Evolutionary conservation across 1,139 yeast species (phyloP), one percentile per base, ranked within the genome.

Genomic region (Protomyces pachydermus): DNA sequence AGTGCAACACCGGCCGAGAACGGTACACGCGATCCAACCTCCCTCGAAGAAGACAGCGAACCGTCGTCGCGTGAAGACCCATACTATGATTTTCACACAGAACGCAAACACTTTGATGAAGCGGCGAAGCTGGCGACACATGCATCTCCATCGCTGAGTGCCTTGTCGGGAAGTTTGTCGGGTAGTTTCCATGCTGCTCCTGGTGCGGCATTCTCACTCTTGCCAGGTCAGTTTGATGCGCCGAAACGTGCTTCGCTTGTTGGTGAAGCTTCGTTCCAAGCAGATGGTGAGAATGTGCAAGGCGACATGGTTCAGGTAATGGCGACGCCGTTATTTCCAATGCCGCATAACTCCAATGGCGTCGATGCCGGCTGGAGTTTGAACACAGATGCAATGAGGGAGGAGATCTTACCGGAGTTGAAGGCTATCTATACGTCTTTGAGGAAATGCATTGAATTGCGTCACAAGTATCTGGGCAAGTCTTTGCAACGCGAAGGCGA

Each of bases 401-500:
- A 58, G 8, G 65, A 61, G n/a, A 61, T 61, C 9, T 28, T 61
- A 34, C 81, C 82, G 64, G 95, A 88, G 68, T 77, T 95, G 67
- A 79, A 86, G 64, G 84, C 82, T 56, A 81, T 93, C 71, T 93
- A 87, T 73, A 74, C 81, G 34, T 84, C 87, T 67, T 88, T 95
- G 38, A 83, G 84, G 67, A 78, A 80, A 48, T 88, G 97, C 72
- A 80, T 93, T 67, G 85, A 83, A 23, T 74, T 88, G 66, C 84
- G 99, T 73, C 85, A 83, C 70, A 87, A 86, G 73, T 95, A 91
- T 73, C 87, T 88, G 75, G 72, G 76, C 1, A 71, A 82, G 5
- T 90, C 97, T 0, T 71, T 84, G 62, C 99, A 95, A 76, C 78
- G 84, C 57, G 89, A 87, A 57, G 74, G 76, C 55, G 86, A 84